Percentiles rank a stretch among this genome's conserved stretches.
Conservation (phyloP, 2,329 filamentous ascomycete species). For the Pseudophaeomoniella oleicola region DNA sequence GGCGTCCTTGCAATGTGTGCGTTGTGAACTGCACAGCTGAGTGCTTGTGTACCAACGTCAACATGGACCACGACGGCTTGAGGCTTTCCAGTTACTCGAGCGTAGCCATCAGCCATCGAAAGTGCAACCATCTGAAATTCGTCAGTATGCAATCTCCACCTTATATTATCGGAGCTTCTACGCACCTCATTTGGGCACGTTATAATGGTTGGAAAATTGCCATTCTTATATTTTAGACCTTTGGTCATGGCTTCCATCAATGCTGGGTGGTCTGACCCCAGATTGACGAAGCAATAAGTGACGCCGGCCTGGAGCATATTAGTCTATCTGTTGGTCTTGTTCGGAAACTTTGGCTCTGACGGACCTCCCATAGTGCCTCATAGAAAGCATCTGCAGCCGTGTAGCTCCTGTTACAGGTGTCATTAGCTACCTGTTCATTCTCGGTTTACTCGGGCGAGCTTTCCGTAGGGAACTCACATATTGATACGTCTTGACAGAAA, state of each 20-base stretch:
- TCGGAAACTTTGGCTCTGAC: constrained; percentile 9
- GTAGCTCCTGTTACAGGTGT: constrained; percentile 35
- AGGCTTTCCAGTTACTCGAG: constrained; percentile 54
- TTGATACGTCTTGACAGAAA: too few relatives aligned
- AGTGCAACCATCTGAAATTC: constrained; percentile 59
- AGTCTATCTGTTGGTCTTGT: constrained; percentile 4
- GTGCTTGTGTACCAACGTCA: constrained; percentile 66
- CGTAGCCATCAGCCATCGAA: constrained; percentile 73
- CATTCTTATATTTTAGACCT: constrained; percentile 51
- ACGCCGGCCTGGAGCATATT: constrained; percentile 27
- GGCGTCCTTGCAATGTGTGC: constrained; percentile 60
- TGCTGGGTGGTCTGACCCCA: constrained; percentile 50
- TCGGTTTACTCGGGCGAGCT: too few relatives aligned
- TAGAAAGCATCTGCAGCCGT: constrained; percentile 73
- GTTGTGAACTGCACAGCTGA: constrained; percentile 67
- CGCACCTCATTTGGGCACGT: constrained; percentile 66
- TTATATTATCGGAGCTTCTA: background rate
- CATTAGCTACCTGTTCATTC: too few relatives aligned
- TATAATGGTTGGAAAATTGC: constrained; percentile 56
- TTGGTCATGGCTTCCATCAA: constrained; percentile 72
- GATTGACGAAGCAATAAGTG: constrained; percentile 37
- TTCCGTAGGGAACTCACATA: too few relatives aligned
- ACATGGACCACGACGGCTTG: constrained; percentile 71
- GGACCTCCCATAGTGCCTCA: constrained; percentile 61
- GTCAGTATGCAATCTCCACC: constrained; percentile 4